Percentiles rank a stretch among this genome's conserved stretches.
These are phyloP conservation scores for Bacterosira constricta DNA, from an alignment of 108 stramenopile genomes.

Conservation along the genomic window DNA sequence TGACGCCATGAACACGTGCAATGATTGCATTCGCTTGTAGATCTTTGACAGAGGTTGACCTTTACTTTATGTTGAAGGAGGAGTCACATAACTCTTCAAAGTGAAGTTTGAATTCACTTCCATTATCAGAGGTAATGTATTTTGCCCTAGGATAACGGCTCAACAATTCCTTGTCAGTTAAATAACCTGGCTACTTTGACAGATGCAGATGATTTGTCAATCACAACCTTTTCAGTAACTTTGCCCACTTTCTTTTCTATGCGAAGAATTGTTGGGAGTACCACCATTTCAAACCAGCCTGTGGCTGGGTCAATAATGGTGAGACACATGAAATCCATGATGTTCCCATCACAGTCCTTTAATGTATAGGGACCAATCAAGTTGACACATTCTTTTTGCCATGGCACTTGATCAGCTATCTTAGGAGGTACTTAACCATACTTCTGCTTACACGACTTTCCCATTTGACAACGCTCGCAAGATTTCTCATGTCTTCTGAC, in stretches of 20 bases:
- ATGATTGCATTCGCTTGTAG: slow-evolving; percentile 25
- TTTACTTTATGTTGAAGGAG: background rate
- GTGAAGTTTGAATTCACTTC: slow-evolving; percentile 29
- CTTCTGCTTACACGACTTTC: slow-evolving; percentile 12
- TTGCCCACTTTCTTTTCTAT: background rate
- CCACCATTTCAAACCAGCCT: slow-evolving; percentile 35
- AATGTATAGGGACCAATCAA: slow-evolving; percentile 42
- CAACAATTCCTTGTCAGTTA: slow-evolving; percentile 28
- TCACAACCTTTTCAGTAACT: too few relatives aligned
- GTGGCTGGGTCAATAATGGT: slow-evolving; percentile 49
- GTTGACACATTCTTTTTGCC: slow-evolving; percentile 39
- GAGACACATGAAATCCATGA: slow-evolving; percentile 11
- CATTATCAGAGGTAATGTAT: slow-evolving; percentile 25
- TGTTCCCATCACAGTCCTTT: slow-evolving; percentile 5
- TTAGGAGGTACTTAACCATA: slow-evolving; percentile 45
- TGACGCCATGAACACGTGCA: slow-evolving; percentile 1
- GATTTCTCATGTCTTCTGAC: slow-evolving; percentile 19
- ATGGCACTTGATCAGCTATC: slow-evolving; percentile 10
- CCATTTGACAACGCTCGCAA: slow-evolving; percentile 25
- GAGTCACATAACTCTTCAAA: slow-evolving; percentile 10
- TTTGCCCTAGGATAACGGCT: slow-evolving; percentile 33
- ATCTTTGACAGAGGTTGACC: background rate
- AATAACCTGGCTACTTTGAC: background rate
- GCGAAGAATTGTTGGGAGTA: background rate
- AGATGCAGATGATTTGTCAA: slow-evolving; percentile 19